Base-by-base conservation (phyloP, 2,329 filamentous ascomycete species). In the Colletotrichum lentis region DNA sequence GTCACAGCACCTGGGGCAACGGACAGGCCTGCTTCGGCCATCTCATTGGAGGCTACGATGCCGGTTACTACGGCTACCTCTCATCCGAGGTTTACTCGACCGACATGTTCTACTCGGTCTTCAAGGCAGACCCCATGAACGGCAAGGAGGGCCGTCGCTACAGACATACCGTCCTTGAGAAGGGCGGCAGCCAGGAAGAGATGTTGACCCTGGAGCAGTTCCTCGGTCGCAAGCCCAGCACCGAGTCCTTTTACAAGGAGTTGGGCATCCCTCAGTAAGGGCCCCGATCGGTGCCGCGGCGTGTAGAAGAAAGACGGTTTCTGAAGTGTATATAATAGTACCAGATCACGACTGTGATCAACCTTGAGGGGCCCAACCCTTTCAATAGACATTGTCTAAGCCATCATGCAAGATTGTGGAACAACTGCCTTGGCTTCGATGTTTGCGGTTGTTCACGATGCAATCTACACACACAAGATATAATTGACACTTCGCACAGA, bases 51-150 rank as follows among this genome's bases (percentile, higher is more conserved):
- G 92, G 92, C 2, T 96, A 96, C 74, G 92, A 95, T 77, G 92
- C 92, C 37, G 91, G 92, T 50, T 95, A 95, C 81, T 96, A 96
- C 77, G 88, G 88, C 73, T 91, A 91, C 75, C 80, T 91, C 41
- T 90, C 87, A 71, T 93, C 90, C 1, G 87, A 93, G 77, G 93
- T 96, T 20, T 96, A 94, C 80, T 92, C 89, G 24, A 86, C 90
- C 31, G 92, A 96, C 78, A 95, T 96, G 91, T 96, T 95, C 83
- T 89, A 92, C 79, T 86, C 86, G 0, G 89, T 91, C 54, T 96
- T 96, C 81, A 90, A 90, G 81, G 83, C 86, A 72, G 84, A 94
- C 76, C 92, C 92, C 0, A 94, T 95, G 91, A 87, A 94, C 76
- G 84, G 84, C 39, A 86, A 85, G 71, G 88, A 93, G 76, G 92